These are phyloP conservation scores for Neoscytalidium dimidiatum DNA, from an alignment of 2,329 filamentous ascomycete species.

Conservation along the genomic window DNA sequence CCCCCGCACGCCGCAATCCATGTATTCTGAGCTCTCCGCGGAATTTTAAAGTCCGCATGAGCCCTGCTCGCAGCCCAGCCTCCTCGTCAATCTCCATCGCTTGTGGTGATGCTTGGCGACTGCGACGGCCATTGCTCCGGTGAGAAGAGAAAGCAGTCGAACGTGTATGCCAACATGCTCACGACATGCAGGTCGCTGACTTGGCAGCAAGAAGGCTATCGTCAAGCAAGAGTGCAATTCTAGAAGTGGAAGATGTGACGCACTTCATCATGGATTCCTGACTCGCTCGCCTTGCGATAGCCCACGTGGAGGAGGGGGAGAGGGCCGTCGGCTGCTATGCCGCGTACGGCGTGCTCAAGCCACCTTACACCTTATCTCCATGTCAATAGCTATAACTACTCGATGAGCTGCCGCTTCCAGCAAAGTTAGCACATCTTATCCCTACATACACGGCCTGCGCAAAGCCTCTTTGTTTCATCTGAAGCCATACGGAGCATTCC, in stretches of 20 bases:
- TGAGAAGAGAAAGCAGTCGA: neutral
- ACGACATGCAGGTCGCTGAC: neutral
- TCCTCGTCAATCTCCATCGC: constrained; percentile 2
- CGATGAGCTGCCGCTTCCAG: neutral
- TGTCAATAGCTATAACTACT: neutral
- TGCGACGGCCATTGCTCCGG: neutral
- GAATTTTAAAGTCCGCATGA: neutral
- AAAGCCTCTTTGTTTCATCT: neutral
- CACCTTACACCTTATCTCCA: neutral
- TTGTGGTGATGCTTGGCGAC: neutral
- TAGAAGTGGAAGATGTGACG: neutral
- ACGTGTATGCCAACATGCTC: neutral
- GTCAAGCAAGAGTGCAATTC: neutral
- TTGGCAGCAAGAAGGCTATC: neutral
- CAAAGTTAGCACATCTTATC: neutral
- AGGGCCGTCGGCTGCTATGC: neutral
- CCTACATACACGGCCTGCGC: neutral
- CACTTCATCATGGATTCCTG: neutral
- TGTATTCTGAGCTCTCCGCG: neutral
- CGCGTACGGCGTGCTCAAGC: neutral
- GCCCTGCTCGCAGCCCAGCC: neutral
- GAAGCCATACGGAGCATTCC: neutral
- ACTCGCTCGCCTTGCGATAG: neutral
- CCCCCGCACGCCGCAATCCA: neutral
- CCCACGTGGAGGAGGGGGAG: neutral